Evolutionary conservation across 352 stramenopile species (phyloP).

Genomic region (Pythium oligandrum): DNA sequence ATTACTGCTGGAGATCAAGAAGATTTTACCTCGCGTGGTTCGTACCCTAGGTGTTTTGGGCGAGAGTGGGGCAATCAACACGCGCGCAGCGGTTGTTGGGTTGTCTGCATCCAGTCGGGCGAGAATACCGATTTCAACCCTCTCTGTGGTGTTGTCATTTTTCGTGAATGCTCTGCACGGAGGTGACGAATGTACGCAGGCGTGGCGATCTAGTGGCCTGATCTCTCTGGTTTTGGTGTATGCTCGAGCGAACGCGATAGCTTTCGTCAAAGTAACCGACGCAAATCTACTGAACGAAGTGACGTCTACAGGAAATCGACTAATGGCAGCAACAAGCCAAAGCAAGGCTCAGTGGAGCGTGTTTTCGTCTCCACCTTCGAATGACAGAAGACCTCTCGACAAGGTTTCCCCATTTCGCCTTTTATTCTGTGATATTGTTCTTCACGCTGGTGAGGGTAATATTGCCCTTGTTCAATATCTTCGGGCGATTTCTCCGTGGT

Average conservation of each 20-base stretch:
- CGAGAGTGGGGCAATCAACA: constrained; percentile 14
- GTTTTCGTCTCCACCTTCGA: too few relatives aligned
- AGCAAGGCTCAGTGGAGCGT: too few relatives aligned
- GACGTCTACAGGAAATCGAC: not conserved
- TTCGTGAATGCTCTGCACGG: constrained; percentile 38
- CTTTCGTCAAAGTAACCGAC: constrained; percentile 31
- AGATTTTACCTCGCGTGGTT: not conserved
- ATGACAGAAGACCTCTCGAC: not conserved
- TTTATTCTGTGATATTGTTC: constrained; percentile 24
- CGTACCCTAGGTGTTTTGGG: constrained; percentile 27
- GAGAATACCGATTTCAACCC: not conserved
- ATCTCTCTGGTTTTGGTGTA: constrained; percentile 19
- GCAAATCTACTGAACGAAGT: constrained; percentile 29
- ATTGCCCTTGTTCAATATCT: constrained; percentile 17
- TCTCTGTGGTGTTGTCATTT: constrained; percentile 15
- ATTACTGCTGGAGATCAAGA: too few relatives aligned
- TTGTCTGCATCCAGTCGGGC: too few relatives aligned
- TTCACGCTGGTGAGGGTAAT: constrained; percentile 10
- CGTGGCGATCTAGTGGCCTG: constrained; percentile 23
- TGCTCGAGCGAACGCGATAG: constrained; percentile 25
- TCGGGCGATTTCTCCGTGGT: constrained; percentile 16
- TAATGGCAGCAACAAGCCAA: too few relatives aligned
- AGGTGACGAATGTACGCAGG: constrained; percentile 26
- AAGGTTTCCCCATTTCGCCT: constrained; percentile 28
- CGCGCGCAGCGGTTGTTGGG: constrained; percentile 3